Conservation (phyloP, 2,329 filamentous ascomycete species). For the Arthrobotrys sphaeroides region DNA sequence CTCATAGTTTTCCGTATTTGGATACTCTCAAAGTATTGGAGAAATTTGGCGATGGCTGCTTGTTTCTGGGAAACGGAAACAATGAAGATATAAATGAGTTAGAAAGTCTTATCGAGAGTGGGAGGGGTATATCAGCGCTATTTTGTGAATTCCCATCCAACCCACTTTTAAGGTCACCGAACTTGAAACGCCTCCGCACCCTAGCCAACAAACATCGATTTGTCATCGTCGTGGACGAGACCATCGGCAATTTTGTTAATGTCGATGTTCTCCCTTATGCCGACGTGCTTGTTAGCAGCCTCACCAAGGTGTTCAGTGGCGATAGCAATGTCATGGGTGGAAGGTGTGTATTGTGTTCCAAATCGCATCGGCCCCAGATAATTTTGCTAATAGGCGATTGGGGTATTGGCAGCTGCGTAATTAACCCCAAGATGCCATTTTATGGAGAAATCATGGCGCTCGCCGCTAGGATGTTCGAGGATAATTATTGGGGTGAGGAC, state of each 20-base stretch:
- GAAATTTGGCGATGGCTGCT: conserved; percentile 89
- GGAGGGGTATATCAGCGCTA: conserved; percentile 80
- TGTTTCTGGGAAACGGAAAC: conserved; percentile 86
- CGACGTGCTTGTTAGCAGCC: conserved; percentile 90
- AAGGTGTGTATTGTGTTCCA: conserved; percentile 62
- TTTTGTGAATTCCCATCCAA: conserved; percentile 98
- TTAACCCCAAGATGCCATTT: conserved; percentile 74
- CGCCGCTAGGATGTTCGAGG: conserved; percentile 76
- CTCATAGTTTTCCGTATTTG: conserved; percentile 81
- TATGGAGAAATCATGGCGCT: conserved; percentile 75
- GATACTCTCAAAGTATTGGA: conserved; percentile 94
- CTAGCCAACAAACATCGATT: conserved; percentile 88
- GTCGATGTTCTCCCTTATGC: conserved; percentile 89
- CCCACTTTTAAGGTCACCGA: conserved; percentile 83
- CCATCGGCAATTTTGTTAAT: conserved; percentile 95
- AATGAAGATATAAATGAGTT: conserved; percentile 83
- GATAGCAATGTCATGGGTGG: conserved; percentile 99
- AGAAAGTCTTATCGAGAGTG: conserved; percentile 73
- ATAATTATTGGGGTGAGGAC: conserved; percentile 94
- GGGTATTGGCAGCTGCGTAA: conserved; percentile 64
- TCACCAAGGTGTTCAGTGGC: conserved; percentile 97
- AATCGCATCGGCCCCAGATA: neutral
- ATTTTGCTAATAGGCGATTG: neutral
- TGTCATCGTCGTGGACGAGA: conserved; percentile 91
- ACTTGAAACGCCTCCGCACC: conserved; percentile 80